Conservation (phyloP, 257 asterid genomes). For the Salvia hispanica region DNA sequence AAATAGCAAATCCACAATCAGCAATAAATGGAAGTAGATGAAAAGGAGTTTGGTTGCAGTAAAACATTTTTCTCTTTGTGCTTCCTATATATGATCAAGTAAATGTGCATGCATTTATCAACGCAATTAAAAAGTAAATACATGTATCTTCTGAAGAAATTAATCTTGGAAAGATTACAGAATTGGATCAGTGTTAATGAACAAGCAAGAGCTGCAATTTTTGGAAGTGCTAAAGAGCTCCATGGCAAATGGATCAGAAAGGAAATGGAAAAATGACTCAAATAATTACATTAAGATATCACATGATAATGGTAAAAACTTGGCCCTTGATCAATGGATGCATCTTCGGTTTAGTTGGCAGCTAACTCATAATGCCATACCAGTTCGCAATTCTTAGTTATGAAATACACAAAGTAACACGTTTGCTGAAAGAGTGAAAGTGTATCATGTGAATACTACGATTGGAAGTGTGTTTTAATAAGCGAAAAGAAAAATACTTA, state of each 20-base stretch:
- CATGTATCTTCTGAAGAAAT: not conserved
- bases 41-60: not conserved
- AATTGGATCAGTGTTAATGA: not conserved
- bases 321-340: not conserved
- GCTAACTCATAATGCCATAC: not conserved
- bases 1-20: conserved; percentile 6
- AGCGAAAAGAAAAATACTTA: not conserved
- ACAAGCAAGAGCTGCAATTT: not conserved
- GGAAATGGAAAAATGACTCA: not conserved
- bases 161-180: not conserved
- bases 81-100: not conserved
- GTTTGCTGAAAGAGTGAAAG: not conserved
- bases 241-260: not conserved
- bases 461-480: not conserved
- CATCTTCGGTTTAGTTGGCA: not conserved
- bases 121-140: no score
- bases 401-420: not conserved
- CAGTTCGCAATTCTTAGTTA: not conserved
- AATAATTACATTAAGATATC: not conserved
- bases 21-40: not conserved
- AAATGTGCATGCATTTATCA: not conserved
- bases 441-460: not conserved
- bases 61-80: not conserved
- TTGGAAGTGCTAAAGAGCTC: not conserved
- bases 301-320: not conserved